Base-by-base conservation (phyloP, 768 basidiomycete species). In the Tricholoma flavovirens region DNA sequence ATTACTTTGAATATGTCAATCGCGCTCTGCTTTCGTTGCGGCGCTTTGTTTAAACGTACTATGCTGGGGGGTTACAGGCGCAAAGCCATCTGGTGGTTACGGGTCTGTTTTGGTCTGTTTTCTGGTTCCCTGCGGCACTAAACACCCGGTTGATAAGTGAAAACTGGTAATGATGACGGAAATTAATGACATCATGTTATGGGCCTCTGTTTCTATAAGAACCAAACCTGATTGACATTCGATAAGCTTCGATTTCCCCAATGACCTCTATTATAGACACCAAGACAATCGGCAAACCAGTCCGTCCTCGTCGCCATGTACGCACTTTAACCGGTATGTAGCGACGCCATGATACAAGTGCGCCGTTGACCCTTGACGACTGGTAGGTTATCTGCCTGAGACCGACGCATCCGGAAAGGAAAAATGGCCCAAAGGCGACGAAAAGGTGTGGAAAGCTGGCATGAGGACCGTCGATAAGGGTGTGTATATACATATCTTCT, bases 351-450 rank as follows among this genome's bases (percentile, higher is more conserved):
- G 51, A 59, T 46, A 36, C 17, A 42, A 50, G 33, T 26, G 17
- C n/a, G 14, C 49, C 54, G 26, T 51, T 49, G 43, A 53, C 46
- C n/a, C n/a, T n/a, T n/a, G n/a, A 30, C 59, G 36, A 26, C 45
- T 26, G 24, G 12, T 24, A 93, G 90, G 87, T 14, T 92, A 90
- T 65, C 71, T 86, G 3, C 88, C 90, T 4, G 90, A 93, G 68
- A 81, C 80, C 45, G 89, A 92, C 64, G 83, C 78, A 3, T 68
- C 76, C 45, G 90, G 90, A 32, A 85, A 89, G 67, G 90, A 92
- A 67, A 86, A 86, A 70, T 93, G 90, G 90, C 90, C 90, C 30
- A 77, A 76, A 58, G 90, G 90, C 38, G 87, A 93, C 10, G 89
- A 91, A 67, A 76, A 77, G 53, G 75, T 76, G 1, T 92, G 90